Evolutionary conservation across 768 basidiomycete species (phyloP), one percentile per base, ranked within the genome.

Genomic region (Pleurotus tuoliensis): DNA sequence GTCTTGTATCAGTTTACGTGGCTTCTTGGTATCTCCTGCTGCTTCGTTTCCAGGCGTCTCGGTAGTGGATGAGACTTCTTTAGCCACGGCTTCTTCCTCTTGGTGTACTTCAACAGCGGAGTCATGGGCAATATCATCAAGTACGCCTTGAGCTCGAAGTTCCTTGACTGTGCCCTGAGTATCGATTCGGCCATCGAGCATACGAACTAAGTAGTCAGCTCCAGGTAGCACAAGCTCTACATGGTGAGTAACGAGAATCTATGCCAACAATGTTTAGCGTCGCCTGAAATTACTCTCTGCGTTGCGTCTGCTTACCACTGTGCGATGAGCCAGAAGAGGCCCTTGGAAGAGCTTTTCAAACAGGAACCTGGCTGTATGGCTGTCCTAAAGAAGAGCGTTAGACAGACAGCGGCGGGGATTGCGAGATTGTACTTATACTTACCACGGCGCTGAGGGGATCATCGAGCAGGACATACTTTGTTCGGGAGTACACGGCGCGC

Each of bases 401-500:
- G 12, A 54, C 51, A 5, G 55, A 7, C 22, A 7, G 7, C 45
- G 13, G 55, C 5, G n/a, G 39, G 9, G 34, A 24, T 39, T 47
- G 52, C 6, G 24, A 25, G 24, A 25, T 25, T 25, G 45, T 2
- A 9, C 25, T 18, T 25, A 25, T 3, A 73, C 86, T 44, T 75
- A 88, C 89, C 47, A 93, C 89, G 2, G 90, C 90, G 60, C 90
- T 90, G 37, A 93, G 69, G 3, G 89, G 88, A 63, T 92, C 91
- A 61, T 93, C 90, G 43, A 93, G 68, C n/a, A 93, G 73, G 0
- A 92, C 82, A 58, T 80, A 86, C 67, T 79, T 81, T 22, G 83
- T 85, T 13, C 78, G 73, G 22, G 87, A 84, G 67, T 93, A 94
- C 0, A 91, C 85, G 0, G 92, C 91, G 12, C 92, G 82, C 9